Evolutionary conservation across 371 early-diverging fungal genomes (phyloP), one percentile per base, ranked within the genome.

Genomic region (Syncephalastrum contaminatum): DNA sequence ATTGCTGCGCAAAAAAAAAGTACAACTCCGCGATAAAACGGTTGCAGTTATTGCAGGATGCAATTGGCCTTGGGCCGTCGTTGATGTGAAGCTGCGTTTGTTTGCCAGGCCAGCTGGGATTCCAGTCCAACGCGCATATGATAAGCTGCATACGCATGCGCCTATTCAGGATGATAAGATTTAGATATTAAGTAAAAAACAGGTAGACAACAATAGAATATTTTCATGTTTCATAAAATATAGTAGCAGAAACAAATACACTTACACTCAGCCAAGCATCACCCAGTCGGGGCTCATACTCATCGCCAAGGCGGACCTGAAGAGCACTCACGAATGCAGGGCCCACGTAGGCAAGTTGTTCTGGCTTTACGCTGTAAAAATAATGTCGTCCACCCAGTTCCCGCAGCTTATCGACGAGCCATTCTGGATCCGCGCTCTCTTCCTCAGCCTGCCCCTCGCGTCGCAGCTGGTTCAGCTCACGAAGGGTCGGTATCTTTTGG

Each of bases 321-420:
- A 78, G 51, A 7, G 78, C 78, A 47, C 42, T 27, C 0, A 70
- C 66, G 49, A 74, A 69, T 3, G 78, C 78, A 18, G 71, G 71
- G 0, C 73, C 75, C 4, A 75, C 67, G 3, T 64, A 36, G 22
- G 58, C 60, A 10, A 78, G 61, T 18, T 68, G 62, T 0, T 72
- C 58, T 8, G 71, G 73, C 22, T 59, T 46, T 0, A 75, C 67
- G 15, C 63, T 58, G 51, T 75, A 78, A 53, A 64, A 63, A 36
- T 59, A 59, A 58, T 78, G 75, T n/a, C 73, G 56, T 15, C 71
- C 69, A 12, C 78, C 78, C 5, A 75, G 41, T 39, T 75, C 76
- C 36, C 63, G 55, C 57, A 60, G 39, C 24, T 60, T 48, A 54
- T 45, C 40, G 1, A 59, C 62, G 19, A 73, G 48, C 41, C 61